Percentiles rank a stretch among this genome's conserved stretches.
phyloP scores from a whole-genome alignment of 2,329 filamentous ascomycete genomes.

The Dothideomycetidae sp. region DNA sequence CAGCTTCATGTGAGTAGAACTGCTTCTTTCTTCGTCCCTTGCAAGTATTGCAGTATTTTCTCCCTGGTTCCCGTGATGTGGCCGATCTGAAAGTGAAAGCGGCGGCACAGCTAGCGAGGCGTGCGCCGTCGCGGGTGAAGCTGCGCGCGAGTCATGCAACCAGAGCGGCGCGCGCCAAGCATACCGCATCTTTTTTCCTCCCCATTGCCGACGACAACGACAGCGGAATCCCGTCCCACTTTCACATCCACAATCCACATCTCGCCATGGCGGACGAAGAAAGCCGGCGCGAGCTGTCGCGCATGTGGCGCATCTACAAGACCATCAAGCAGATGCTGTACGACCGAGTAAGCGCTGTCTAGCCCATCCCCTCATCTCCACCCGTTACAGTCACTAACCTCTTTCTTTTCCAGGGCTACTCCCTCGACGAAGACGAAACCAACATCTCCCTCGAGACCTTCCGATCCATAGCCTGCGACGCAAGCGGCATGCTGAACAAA shows the following conservation, averaged over 20 bases:
- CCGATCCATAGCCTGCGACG: constrained; percentile 53
- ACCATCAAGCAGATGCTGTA: constrained; percentile 91
- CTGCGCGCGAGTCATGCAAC: constrained; percentile 10
- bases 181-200: constrained; percentile 9
- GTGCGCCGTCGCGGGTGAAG: too few species aligned
- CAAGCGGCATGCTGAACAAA: constrained; percentile 62
- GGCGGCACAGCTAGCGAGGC: too few species aligned
- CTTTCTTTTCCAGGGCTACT: constrained; percentile 57
- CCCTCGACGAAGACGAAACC: constrained; percentile 78
- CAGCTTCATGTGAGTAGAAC: too few species aligned
- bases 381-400: neutral
- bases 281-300: constrained; percentile 29
- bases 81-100: too few species aligned
- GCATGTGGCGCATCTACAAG: constrained; percentile 86
- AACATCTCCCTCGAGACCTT: constrained; percentile 77
- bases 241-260: constrained; percentile 4
- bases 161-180: too few species aligned
- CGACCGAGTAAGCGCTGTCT: constrained; percentile 54
- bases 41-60: too few species aligned
- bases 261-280: constrained; percentile 18
- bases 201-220: constrained; percentile 17
- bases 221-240: constrained; percentile 2
- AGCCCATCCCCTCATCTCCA: constrained; percentile 11
- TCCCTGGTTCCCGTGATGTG: too few species aligned
- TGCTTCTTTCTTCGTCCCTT: too few species aligned